Conservation (phyloP, 2,329 filamentous ascomycete genomes). For the Fusarium luffae region DNA sequence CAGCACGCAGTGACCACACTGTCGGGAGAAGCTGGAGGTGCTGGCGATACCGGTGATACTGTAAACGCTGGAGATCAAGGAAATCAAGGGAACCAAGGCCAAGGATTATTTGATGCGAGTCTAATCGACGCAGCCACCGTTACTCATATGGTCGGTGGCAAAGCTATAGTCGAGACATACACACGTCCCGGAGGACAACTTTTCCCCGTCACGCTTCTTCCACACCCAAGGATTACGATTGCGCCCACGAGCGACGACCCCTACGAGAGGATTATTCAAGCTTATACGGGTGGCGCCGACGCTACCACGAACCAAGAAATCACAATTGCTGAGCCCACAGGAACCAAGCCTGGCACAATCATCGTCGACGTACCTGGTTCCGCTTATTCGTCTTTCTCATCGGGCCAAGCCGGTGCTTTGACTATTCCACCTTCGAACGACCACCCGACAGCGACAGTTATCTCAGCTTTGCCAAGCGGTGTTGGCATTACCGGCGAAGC, state of each 20-base stretch:
- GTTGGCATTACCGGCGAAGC: slow-evolving; percentile 14
- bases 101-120: slow-evolving; percentile 27
- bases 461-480: slow-evolving; percentile 28
- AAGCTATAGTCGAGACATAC: slow-evolving; percentile 17
- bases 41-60: slow-evolving; percentile 7
- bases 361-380: slow-evolving; percentile 31
- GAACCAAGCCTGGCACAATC: slow-evolving; percentile 31
- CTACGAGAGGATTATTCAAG: slow-evolving; percentile 32
- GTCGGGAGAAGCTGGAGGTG: slow-evolving; percentile 6
- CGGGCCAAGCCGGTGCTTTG: slow-evolving; percentile 30
- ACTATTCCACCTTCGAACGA: slow-evolving; percentile 31
- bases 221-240: slow-evolving; percentile 32
- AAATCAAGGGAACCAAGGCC: slow-evolving; percentile 6
- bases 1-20: slow-evolving; percentile 24
- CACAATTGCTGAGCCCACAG: slow-evolving; percentile 30
- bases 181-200: slow-evolving; percentile 15
- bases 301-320: slow-evolving; percentile 31
- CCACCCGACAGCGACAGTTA: slow-evolving; percentile 29
- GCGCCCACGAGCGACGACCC: slow-evolving; percentile 27
- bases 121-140: slow-evolving; percentile 15
- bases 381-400: slow-evolving; percentile 27
- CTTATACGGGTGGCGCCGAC: slow-evolving; percentile 29
- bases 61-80: slow-evolving; percentile 9
- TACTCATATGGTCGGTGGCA: slow-evolving; percentile 1
- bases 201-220: slow-evolving; percentile 28